A percentile compares a stretch with the other conserved stretches of the same genome.
These are phyloP conservation scores for Cyclospora cayetanensis DNA, from an alignment of 169 alveolate genomes.

Conservation along the genomic window DNA sequence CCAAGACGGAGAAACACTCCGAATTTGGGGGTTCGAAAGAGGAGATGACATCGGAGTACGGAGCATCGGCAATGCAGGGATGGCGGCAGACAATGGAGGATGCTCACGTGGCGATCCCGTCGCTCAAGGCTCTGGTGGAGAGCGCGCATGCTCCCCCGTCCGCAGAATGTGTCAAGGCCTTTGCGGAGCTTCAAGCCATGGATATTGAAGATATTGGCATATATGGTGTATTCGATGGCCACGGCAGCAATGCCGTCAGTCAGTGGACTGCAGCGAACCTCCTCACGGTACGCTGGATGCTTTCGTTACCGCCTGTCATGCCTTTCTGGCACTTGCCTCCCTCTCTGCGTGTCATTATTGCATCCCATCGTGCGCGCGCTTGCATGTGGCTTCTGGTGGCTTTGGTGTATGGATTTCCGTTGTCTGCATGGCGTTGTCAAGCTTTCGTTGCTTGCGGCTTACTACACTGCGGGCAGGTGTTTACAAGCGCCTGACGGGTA, in stretches of 20 bases:
- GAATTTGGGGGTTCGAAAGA: constrained; percentile 53
- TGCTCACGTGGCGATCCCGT: constrained; percentile 86
- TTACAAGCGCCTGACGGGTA: too few species aligned
- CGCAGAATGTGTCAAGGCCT: neutral
- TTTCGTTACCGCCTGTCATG: too few species aligned
- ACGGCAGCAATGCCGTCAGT: constrained; percentile 97
- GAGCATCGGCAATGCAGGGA: constrained; percentile 90
- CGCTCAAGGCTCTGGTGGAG: neutral
- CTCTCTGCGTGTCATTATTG: too few species aligned
- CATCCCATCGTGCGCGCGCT: too few species aligned
- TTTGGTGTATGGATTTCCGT: too few species aligned
- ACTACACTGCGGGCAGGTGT: too few species aligned
- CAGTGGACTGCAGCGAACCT: constrained; percentile 72
- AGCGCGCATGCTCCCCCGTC: neutral
- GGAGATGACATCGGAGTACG: constrained; percentile 19
- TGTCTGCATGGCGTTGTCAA: too few species aligned
- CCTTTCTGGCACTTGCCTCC: too few species aligned
- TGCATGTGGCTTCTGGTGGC: too few species aligned
- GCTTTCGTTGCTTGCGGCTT: too few species aligned
- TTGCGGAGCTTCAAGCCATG: neutral
- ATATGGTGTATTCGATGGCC: constrained; percentile 99
- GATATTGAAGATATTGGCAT: constrained; percentile 50
- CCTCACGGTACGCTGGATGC: constrained; percentile 37
- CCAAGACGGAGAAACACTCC: constrained; percentile 50
- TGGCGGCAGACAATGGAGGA: constrained; percentile 98